Evolutionary conservation across 1,139 yeast species (phyloP).

Genomic region (Yamadazyma kanchanaburiensis): DNA sequence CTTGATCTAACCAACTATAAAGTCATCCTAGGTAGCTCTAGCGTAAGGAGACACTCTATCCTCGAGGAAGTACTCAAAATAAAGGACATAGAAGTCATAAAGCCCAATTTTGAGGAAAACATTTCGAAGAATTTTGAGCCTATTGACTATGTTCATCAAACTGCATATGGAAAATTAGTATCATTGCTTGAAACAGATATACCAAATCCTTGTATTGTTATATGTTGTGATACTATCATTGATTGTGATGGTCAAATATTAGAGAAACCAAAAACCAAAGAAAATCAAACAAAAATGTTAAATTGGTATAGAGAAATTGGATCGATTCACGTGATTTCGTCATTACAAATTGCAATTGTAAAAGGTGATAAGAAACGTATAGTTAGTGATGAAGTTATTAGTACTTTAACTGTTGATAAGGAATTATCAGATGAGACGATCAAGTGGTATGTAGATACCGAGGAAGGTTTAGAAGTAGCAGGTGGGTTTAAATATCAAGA

Average conservation of each 20-base stretch:
- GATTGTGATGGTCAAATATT: constrained; percentile 55
- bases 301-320: constrained; percentile 39
- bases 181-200: constrained; percentile 11
- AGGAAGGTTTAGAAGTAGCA: constrained; percentile 80
- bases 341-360: constrained; percentile 49
- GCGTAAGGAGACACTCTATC: constrained; percentile 77
- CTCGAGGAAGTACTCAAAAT: constrained; percentile 60
- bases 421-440: constrained; percentile 51
- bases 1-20: constrained; percentile 5
- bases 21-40: constrained; percentile 70
- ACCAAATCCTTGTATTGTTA: no score
- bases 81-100: constrained; percentile 39
- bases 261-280: constrained; percentile 69
- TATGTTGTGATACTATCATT: constrained; percentile 90
- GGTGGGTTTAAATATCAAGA: constrained; percentile 93
- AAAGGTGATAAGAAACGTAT: constrained; percentile 12
- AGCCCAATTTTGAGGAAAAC: constrained; percentile 72
- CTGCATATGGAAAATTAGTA: constrained; percentile 62
- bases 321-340: constrained; percentile 62
- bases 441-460: constrained; percentile 58
- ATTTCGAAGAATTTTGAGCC: constrained; percentile 55
- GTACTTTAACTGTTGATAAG: constrained; percentile 26
- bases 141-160: constrained; percentile 62
- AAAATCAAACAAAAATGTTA: constrained; percentile 44
- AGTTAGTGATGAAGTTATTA: constrained; percentile 16